These are phyloP conservation scores for Naganishia cerealis DNA, from an alignment of 1,284 basidiomycete species.

Conservation along the genomic window DNA sequence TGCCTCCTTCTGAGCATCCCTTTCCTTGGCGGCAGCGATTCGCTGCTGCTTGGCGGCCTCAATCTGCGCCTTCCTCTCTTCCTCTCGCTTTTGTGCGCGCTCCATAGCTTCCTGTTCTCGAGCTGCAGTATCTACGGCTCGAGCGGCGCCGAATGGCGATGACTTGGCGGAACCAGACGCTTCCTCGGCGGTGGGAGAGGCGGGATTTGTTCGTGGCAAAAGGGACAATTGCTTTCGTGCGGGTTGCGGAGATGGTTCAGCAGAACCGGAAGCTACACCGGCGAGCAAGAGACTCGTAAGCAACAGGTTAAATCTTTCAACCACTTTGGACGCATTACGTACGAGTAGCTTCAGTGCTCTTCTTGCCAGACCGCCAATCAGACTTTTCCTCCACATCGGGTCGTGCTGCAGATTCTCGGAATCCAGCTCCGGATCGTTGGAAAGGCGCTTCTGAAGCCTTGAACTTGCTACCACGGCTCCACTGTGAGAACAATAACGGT, in stretches of 20 bases:
- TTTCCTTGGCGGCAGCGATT: constrained; percentile 34
- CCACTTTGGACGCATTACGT: constrained; percentile 21
- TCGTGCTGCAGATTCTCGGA: constrained; percentile 38
- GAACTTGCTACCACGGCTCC: constrained; percentile 54
- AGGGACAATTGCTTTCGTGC: constrained; percentile 76
- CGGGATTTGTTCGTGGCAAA: constrained; percentile 63
- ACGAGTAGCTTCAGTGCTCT: constrained; percentile 38
- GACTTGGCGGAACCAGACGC: constrained; percentile 54
- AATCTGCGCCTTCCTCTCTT: constrained; percentile 55
- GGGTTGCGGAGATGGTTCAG: constrained; percentile 74
- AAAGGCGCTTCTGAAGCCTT: constrained; percentile 37
- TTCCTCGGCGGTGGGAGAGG: constrained; percentile 56
- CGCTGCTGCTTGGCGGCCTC: constrained; percentile 44
- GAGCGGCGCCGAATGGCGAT: constrained; percentile 84
- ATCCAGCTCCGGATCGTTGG: constrained; percentile 31
- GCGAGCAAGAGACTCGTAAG: neutral
- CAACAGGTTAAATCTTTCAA: neutral
- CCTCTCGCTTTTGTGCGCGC: constrained; percentile 41
- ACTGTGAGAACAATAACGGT: constrained; percentile 37
- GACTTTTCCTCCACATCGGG: constrained; percentile 39
- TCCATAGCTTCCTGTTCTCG: constrained; percentile 64
- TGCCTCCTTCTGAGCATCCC: constrained; percentile 29
- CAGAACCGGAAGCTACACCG: constrained; percentile 64
- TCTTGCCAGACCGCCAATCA: constrained; percentile 47
- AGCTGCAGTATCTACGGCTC: constrained; percentile 78